Evolutionary conservation across 352 stramenopile species (phyloP).

Genomic region (Phytophthora citrophthora): DNA sequence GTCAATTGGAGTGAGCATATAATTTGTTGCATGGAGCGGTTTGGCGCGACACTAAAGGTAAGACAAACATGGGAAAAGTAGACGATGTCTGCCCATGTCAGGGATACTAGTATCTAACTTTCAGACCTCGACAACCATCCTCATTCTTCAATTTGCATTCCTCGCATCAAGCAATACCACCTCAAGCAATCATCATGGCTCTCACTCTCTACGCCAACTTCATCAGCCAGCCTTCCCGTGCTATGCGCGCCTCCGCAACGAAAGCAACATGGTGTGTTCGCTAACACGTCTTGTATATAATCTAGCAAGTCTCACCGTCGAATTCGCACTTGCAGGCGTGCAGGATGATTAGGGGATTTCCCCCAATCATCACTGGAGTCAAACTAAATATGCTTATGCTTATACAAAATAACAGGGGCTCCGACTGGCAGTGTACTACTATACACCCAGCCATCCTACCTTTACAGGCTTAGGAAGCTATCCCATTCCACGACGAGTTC

Average conservation of each 20-base stretch:
- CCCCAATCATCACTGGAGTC: no score
- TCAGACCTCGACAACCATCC: not conserved
- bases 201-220: constrained; percentile 69
- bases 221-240: constrained; percentile 58
- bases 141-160: constrained; percentile 13
- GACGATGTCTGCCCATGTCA: constrained; percentile 4
- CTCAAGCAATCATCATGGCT: constrained; percentile 20
- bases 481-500: constrained; percentile 1
- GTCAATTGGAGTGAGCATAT: no score
- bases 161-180: not conserved
- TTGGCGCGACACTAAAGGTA: not conserved
- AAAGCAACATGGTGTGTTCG: no score
- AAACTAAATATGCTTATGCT: no score
- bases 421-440: no score
- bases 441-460: no score
- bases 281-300: no score
- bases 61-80: not conserved
- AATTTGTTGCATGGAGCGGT: not conserved
- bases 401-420: no score
- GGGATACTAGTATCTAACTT: not conserved
- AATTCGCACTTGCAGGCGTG: no score
- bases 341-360: no score
- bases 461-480: not conserved
- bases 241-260: no score
- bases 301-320: no score